Conservation (phyloP, 2,329 filamentous ascomycete species). For the Colletotrichum limetticola region DNA sequence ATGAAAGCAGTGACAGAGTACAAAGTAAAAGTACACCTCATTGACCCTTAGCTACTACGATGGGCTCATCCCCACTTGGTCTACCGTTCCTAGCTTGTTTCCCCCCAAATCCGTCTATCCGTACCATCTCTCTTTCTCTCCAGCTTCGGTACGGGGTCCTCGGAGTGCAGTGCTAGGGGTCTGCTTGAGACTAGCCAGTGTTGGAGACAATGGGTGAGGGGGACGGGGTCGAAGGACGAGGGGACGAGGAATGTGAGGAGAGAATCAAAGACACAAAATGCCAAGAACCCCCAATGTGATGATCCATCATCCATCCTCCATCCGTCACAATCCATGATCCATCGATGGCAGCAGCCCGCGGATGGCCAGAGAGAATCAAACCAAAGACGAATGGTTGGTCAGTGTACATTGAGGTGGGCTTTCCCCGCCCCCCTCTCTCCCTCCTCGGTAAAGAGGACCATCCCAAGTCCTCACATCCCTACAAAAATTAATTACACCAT, state of each 20-base stretch:
- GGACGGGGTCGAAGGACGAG: background rate
- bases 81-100: background rate
- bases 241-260: background rate
- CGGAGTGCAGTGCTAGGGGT: background rate
- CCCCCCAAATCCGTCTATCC: background rate
- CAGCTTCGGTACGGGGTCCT: background rate
- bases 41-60: too few species aligned
- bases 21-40: too few species aligned
- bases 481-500: too few species aligned
- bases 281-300: background rate
- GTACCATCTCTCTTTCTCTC: background rate
- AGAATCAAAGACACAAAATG: background rate
- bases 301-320: background rate
- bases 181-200: background rate
- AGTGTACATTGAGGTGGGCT: background rate
- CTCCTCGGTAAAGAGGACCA: too few species aligned
- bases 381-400: background rate
- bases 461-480: too few species aligned
- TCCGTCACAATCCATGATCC: background rate
- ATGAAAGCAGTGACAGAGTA: slow-evolving; percentile 10
- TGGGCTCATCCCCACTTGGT: slow-evolving; percentile 18
- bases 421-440: background rate
- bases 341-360: background rate
- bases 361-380: background rate
- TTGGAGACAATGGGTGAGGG: background rate